Base-by-base conservation (phyloP, 768 basidiomycete species). In the Leccinellum rugosiceps region DNA sequence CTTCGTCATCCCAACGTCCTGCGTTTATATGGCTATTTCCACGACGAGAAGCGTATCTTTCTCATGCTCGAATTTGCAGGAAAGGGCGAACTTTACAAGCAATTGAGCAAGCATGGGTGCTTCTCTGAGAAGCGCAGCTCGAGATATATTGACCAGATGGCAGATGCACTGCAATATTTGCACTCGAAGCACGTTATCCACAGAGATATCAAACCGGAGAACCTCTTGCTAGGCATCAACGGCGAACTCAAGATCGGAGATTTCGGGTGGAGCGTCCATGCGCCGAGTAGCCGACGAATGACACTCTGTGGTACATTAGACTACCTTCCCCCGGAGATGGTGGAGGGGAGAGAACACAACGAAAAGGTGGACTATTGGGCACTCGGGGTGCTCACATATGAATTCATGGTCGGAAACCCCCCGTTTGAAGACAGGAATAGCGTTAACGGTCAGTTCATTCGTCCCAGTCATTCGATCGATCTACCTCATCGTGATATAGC, bases 141-240 rank as follows among this genome's bases (percentile, higher is more conserved):
- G 15, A 76, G 94, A 71, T 99, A 99, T 72, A 88, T 98, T 64
- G 90, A 93, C 68, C 97, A 98, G 70, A 98, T 99, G 96, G 90
- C 95, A 10, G 96, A 98, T 72, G 97, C 96, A 3, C 76, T 99
- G 46, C 78, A 78, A 11, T 99, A 99, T 70, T 80, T 98, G 17
- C 97, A 99, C 69, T 77, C 80, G 52, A 99, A 98, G 69, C 95
- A 98, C 68, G 94, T 99, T 67, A 99, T 98, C 51, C 97, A 99
- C 72, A 85, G 97, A 31, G 97, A 99, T 67, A 99, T 99, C 77
- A 99, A 99, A 74, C 97, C 97, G 0, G 96, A 99, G 76, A 99
- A 99, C 72, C 74, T 99, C 50, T 80, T 99, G 31, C 78, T 98
- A 13, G 95, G 95, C 11, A 83, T 98, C 66, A 93, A 94, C 64